Percentiles rank a stretch among this genome's conserved stretches.
Evolutionary conservation across 352 stramenopile genomes (phyloP).

Genomic region (Pythium phragmitis): DNA sequence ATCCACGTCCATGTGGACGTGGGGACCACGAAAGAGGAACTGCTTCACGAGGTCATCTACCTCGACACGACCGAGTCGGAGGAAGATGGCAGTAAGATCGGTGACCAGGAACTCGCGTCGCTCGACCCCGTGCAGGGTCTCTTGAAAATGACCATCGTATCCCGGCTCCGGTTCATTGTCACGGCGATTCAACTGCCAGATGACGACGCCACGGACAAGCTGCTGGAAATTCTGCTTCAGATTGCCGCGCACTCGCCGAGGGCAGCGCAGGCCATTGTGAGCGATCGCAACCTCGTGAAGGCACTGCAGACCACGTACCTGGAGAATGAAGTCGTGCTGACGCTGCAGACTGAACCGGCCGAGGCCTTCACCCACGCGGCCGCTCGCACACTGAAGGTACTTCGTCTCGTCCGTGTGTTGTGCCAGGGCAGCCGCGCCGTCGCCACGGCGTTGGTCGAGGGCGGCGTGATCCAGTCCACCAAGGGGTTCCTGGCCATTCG

Average conservation of each 20-base stretch:
- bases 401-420: slow-evolving; percentile 26
- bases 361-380: slow-evolving; percentile 17
- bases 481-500: slow-evolving; percentile 29
- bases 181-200: slow-evolving; percentile 25
- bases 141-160: slow-evolving; percentile 32
- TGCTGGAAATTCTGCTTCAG: slow-evolving; percentile 32
- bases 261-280: slow-evolving; percentile 14
- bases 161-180: slow-evolving; percentile 32
- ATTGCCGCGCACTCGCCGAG: slow-evolving; percentile 33
- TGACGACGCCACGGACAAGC: slow-evolving; percentile 25
- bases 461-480: slow-evolving; percentile 28
- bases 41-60: slow-evolving; percentile 30
- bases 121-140: slow-evolving; percentile 35
- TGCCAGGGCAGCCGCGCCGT: slow-evolving; percentile 27
- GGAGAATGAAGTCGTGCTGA: slow-evolving; percentile 28
- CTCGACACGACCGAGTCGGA: slow-evolving; percentile 26
- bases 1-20: slow-evolving; percentile 26
- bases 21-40: slow-evolving; percentile 19
- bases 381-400: slow-evolving; percentile 10
- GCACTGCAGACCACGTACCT: slow-evolving; percentile 27
- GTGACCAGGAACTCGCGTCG: slow-evolving; percentile 30
- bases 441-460: slow-evolving; percentile 20
- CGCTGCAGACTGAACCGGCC: slow-evolving; percentile 19
- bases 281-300: slow-evolving; percentile 19
- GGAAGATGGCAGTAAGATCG: slow-evolving; percentile 26